Percentiles rank a stretch among this genome's conserved stretches.
These are phyloP conservation scores for Secale cereale DNA, from an alignment of 176 grass and related monocot genomes.

Conservation along the genomic window DNA sequence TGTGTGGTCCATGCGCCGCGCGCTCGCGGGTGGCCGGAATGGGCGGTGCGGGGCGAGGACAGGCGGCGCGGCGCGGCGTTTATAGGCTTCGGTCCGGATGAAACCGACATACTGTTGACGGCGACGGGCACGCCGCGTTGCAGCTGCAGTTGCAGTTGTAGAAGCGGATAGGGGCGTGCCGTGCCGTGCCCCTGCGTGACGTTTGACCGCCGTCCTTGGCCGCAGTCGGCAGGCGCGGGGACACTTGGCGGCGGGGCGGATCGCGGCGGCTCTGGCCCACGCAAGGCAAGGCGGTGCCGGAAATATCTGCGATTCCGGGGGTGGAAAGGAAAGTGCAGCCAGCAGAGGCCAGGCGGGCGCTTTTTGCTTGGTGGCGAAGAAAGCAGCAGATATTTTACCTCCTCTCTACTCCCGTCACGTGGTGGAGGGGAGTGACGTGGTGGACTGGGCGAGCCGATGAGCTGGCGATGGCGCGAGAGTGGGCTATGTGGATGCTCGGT, in stretches of 20 bases:
- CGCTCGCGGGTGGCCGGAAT: not conserved
- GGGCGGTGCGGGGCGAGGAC: not conserved
- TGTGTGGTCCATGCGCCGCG: conserved; percentile 20
- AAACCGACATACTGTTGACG: conserved; percentile 49
- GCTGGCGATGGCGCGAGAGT: not conserved
- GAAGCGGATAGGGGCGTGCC: not conserved
- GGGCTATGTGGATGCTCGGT: conserved; percentile 8
- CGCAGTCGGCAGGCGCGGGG: not conserved
- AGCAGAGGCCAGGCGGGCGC: not conserved
- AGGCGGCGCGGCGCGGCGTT: not conserved
- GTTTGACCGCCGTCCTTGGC: not conserved
- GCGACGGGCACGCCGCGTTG: conserved; percentile 24
- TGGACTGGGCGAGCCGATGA: not conserved
- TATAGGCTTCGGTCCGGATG: conserved; percentile 51
- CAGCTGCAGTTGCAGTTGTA: not conserved
- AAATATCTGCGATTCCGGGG: conserved; percentile 12
- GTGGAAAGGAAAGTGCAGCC: not conserved
- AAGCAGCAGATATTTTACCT: conserved; percentile 36
- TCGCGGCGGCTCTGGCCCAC: not conserved
- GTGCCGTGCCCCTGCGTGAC: not conserved
- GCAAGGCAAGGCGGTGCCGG: conserved; percentile 19
- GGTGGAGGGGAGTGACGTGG: not conserved
- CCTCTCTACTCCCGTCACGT: not conserved
- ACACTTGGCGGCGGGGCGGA: conserved; percentile 18
- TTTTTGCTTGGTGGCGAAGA: conserved; percentile 64